Conservation (phyloP, 345 rosid species). For the Murraya koenigii region DNA sequence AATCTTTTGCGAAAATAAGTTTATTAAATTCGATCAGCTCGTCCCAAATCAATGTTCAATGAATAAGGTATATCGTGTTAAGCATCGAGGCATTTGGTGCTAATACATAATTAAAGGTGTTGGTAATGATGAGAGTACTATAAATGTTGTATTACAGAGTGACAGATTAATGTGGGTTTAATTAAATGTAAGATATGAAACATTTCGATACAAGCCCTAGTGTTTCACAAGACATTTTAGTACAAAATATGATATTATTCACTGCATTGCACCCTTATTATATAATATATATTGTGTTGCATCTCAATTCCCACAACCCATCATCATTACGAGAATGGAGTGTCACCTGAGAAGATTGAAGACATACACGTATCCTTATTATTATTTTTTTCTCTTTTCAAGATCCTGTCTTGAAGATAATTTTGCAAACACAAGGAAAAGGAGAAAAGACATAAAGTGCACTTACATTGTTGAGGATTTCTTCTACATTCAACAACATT, state of each 20-base stretch:
- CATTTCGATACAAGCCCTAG: not conserved
- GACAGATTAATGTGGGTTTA: slow-evolving; percentile 12
- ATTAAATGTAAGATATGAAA: not conserved
- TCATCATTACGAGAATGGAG: not conserved
- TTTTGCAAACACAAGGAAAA: slow-evolving; percentile 53
- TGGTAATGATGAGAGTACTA: slow-evolving; percentile 13
- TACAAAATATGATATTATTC: not conserved
- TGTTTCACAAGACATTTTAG: not conserved
- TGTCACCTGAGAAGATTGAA: slow-evolving; percentile 16
- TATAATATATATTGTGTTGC: not conserved
- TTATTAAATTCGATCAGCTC: slow-evolving; percentile 1
- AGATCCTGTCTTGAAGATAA: slow-evolving; percentile 37
- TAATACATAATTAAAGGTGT: slow-evolving; percentile 13
- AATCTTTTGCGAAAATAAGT: not conserved
- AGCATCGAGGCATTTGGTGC: slow-evolving; percentile 30
- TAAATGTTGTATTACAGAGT: not conserved
- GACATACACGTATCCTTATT: too few relatives aligned
- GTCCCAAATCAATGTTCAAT: slow-evolving; percentile 35
- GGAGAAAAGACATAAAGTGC: slow-evolving; percentile 25
- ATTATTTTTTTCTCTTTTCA: slow-evolving; percentile 5
- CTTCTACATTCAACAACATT: not conserved
- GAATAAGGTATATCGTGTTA: slow-evolving; percentile 41
- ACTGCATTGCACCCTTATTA: not conserved
- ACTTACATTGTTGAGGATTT: not conserved
- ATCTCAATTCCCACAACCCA: not conserved